Evolutionary conservation across 129 eudicot species (phyloP).

Genomic region (Tagetes patula): DNA sequence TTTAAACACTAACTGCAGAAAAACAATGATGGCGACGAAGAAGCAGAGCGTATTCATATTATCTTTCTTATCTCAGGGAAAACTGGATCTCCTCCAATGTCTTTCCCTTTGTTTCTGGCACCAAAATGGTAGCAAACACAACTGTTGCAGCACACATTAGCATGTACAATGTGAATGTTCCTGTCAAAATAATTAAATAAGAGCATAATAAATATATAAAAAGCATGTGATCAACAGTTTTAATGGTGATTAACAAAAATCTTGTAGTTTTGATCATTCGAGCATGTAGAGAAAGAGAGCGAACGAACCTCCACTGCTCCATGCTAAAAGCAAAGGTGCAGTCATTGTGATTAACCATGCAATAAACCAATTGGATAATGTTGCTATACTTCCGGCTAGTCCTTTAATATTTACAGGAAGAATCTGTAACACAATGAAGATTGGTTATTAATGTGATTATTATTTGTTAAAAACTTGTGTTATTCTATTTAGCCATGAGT

Average conservation of each 20-base stretch:
- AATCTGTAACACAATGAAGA: constrained; percentile 47
- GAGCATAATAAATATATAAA: neutral
- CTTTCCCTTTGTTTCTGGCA: constrained; percentile 92
- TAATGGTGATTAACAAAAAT: neutral
- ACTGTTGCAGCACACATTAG: constrained; percentile 56
- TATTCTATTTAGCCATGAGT: neutral
- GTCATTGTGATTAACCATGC: constrained; percentile 84
- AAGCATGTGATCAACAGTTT: neutral
- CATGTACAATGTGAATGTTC: constrained; percentile 72
- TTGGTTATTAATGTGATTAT: neutral
- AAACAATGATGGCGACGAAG: constrained; percentile 1
- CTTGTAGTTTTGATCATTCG: neutral
- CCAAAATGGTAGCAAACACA: constrained; percentile 62
- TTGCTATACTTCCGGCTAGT: constrained; percentile 93
- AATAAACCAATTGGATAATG: constrained; percentile 69
- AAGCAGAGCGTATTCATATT: neutral
- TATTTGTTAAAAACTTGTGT: neutral
- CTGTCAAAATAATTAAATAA: constrained; percentile 36
- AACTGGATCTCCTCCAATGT: constrained; percentile 88
- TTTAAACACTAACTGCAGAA: constrained; percentile 4
- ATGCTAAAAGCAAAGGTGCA: constrained; percentile 73
- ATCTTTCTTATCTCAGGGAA: constrained; percentile 54
- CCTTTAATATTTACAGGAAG: constrained; percentile 89
- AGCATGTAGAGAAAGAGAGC: constrained; percentile 13
- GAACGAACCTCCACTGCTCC: constrained; percentile 83